Conservation (phyloP, 257 asterid species). For the Galeopsis tetrahit region DNA sequence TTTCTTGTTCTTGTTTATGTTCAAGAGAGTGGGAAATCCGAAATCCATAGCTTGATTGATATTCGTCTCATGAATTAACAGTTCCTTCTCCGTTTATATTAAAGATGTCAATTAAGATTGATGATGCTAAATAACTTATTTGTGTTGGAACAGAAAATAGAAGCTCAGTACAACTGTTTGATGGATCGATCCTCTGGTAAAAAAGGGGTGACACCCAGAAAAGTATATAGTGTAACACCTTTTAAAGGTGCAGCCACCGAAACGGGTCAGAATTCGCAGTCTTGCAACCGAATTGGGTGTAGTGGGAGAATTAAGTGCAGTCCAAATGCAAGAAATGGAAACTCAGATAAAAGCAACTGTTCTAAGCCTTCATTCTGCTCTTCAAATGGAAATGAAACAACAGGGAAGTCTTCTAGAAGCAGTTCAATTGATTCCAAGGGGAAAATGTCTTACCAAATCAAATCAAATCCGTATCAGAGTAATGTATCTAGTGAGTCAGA, state of each 20-base stretch:
- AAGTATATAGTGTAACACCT: constrained; percentile 35
- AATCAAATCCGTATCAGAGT: constrained; percentile 39
- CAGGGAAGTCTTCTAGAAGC: constrained; percentile 43
- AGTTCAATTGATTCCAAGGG: constrained; percentile 36
- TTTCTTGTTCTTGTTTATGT: too few relatives aligned
- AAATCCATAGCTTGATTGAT: background rate
- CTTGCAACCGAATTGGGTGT: constrained; percentile 86
- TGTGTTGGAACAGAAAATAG: constrained; percentile 36
- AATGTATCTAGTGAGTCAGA: constrained; percentile 40
- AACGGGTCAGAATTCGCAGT: constrained; percentile 54
- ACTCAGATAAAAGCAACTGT: constrained; percentile 44
- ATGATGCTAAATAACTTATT: constrained; percentile 12
- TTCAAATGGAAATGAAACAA: constrained; percentile 49
- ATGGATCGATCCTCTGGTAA: constrained; percentile 62
- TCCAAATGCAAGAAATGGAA: constrained; percentile 42
- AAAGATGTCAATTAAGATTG: background rate
- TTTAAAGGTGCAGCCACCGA: constrained; percentile 40
- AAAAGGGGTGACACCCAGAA: constrained; percentile 50
- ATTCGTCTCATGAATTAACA: background rate
- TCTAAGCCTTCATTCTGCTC: constrained; percentile 46
- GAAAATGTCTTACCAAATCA: constrained; percentile 30
- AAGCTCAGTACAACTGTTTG: constrained; percentile 11
- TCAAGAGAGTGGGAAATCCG: background rate
- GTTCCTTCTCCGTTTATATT: constrained; percentile 3
- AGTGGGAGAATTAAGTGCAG: constrained; percentile 63